phyloP scores from a whole-genome alignment of 345 rosid genomes.

The Cardamine chenopodiifolia region DNA sequence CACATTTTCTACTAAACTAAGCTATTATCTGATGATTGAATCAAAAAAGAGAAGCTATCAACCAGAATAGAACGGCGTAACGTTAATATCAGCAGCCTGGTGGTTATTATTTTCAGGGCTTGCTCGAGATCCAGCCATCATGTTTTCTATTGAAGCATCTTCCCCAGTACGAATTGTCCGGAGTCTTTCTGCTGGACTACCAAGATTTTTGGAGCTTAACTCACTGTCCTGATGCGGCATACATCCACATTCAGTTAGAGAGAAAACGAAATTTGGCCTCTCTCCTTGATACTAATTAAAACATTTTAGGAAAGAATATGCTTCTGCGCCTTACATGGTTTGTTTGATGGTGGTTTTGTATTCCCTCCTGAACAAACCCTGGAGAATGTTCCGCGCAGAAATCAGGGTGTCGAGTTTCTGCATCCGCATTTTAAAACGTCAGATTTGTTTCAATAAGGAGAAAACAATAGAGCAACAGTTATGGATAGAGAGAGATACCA shows the following conservation, averaged over 20 bases:
- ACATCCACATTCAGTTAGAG: conserved; percentile 42
- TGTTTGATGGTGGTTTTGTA: conserved; percentile 42
- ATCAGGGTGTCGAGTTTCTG: conserved; percentile 60
- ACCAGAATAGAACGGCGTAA: conserved; percentile 72
- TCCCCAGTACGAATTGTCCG: conserved; percentile 34
- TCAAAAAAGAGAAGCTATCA: conserved; percentile 26
- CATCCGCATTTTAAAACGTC: conserved; percentile 21
- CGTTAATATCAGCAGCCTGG: conserved; percentile 43
- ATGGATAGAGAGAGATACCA: conserved; percentile 49
- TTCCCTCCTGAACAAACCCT: conserved; percentile 48
- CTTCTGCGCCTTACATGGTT: conserved; percentile 53
- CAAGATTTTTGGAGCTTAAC: conserved; percentile 48
- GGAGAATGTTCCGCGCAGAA: conserved; percentile 54
- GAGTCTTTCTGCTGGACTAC: conserved; percentile 54
- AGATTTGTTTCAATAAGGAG: conserved; percentile 28
- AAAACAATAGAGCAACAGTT: conserved; percentile 20
- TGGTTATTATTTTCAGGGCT: conserved; percentile 42
- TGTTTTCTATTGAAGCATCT: conserved; percentile 40
- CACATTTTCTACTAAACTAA: conserved; percentile 10
- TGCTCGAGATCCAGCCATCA: conserved; percentile 46
- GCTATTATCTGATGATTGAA: conserved; percentile 14
- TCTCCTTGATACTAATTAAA: conserved; percentile 10
- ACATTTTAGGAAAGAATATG: conserved; percentile 6
- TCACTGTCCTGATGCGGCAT: conserved; percentile 57
- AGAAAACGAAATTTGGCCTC: conserved; percentile 1